Base-by-base conservation (phyloP, 805 yeast species). In the Alloascoidea africana region DNA sequence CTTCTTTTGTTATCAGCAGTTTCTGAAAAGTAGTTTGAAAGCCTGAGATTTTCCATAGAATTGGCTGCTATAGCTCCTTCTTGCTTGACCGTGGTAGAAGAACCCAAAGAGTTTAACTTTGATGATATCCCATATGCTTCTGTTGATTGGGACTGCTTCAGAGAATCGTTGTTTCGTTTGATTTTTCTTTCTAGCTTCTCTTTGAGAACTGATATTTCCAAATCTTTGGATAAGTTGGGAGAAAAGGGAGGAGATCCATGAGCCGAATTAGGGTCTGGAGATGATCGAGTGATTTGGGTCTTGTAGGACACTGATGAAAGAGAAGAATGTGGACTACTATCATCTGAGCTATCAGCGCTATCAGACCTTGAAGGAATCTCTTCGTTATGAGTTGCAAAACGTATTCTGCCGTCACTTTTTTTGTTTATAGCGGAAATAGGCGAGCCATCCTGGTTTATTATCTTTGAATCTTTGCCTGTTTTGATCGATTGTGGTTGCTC, bases 401-500 rank as follows among this genome's bases (percentile, higher is more conserved):
- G 38, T 14, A 17, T 18, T 15, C 14, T 16, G 18, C 13, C 16
- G 14, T 30, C 8, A 11, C 23, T 19, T n/a, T 37, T 27, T 27
- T 44, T 8, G 33, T 34, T 27, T 38, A 23, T 23, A 38, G 16
- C 8, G 32, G n/a, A 38, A 18, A 34, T 4, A 16, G 18, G 19
- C 33, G 38, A 18, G 35, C 34, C 4, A 30, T 14, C 14, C 32
- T 17, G 6, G 16, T n/a, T 8, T n/a, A 15, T 36, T 16, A 15
- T 14, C n/a, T 14, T 5, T 19, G 36, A 23, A 17, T 13, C 8
- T 38, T 5, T 5, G 14, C 18, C 5, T 14, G n/a, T 5, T 36
- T 36, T 16, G 14, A n/a, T 23, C 38, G 15, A 8, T 11, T 35
- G n/a, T 14, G 33, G n/a, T 35, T 13, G 3, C 34, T 16, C 13